Conservation (phyloP, 2,329 filamentous ascomycete species). For the Pseudopyrenochaeta lycopersici region DNA sequence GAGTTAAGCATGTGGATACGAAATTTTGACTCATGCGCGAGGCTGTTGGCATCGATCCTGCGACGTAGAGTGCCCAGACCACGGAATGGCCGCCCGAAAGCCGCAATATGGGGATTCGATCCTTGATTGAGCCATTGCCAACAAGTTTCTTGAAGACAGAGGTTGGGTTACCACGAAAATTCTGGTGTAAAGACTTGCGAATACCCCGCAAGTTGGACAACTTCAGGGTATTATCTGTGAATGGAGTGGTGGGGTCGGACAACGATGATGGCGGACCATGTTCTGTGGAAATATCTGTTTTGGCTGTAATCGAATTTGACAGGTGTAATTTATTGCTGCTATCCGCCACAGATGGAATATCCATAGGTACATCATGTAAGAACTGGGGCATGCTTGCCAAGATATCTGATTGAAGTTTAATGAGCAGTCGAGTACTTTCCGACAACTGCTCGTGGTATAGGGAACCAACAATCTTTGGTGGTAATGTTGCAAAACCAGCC, state of each 20-base stretch:
- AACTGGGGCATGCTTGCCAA: constrained; percentile 47
- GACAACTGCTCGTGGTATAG: constrained; percentile 32
- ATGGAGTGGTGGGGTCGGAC: neutral
- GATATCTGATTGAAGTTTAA: constrained; percentile 41
- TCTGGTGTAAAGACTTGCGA: constrained; percentile 27
- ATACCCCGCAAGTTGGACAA: neutral
- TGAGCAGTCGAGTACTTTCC: constrained; percentile 32
- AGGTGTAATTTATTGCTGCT: neutral
- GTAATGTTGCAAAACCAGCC: constrained; percentile 31
- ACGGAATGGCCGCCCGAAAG: constrained; percentile 41
- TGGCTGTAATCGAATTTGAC: neutral
- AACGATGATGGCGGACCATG: neutral
- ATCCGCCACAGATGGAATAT: constrained; percentile 4
- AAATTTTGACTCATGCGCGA: constrained; percentile 33
- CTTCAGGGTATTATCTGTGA: neutral
- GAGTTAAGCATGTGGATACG: constrained; percentile 60
- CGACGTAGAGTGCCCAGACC: constrained; percentile 44
- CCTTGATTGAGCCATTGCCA: constrained; percentile 6
- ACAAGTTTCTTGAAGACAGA: neutral
- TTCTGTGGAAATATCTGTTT: neutral
- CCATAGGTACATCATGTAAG: constrained; percentile 40
- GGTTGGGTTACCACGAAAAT: constrained; percentile 25
- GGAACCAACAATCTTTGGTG: constrained; percentile 32
- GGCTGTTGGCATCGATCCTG: constrained; percentile 39
- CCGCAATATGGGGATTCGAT: constrained; percentile 42